These are phyloP conservation scores for Cyberlindnera xylosilytica DNA, from an alignment of 805 yeast genomes.

Conservation along the genomic window DNA sequence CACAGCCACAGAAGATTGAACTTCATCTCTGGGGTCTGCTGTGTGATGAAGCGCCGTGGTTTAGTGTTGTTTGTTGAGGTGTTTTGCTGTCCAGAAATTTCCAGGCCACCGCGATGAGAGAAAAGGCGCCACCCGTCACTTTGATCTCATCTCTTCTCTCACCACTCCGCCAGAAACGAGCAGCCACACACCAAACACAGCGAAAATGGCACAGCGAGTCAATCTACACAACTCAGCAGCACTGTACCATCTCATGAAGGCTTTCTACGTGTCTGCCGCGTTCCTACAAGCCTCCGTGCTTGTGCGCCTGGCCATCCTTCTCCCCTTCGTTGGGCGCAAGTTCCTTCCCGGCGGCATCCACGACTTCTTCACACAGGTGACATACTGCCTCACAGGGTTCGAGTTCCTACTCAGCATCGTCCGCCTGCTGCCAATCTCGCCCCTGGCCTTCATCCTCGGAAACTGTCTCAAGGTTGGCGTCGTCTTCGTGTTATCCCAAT, in stretches of 20 bases:
- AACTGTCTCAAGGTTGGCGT: constrained; percentile 7
- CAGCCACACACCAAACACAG: neutral
- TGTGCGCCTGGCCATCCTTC: constrained; percentile 46
- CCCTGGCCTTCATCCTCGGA: constrained; percentile 5
- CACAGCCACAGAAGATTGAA: constrained; percentile 18
- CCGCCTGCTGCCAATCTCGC: constrained; percentile 13
- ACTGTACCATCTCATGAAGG: constrained; percentile 11
- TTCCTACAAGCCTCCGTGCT: constrained; percentile 29
- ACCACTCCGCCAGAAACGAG: neutral
- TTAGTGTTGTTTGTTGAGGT: too few relatives aligned
- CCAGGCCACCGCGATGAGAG: too few relatives aligned
- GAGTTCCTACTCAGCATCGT: constrained; percentile 12
- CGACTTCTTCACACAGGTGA: constrained; percentile 43
- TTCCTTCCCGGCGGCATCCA: constrained; percentile 73
- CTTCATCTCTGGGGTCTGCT: neutral
- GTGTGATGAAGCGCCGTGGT: neutral
- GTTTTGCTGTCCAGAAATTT: neutral
- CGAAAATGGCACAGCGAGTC: constrained; percentile 18
- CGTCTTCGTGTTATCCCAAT: constrained; percentile 1
- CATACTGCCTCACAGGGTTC: neutral
- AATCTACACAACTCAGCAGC: constrained; percentile 16
- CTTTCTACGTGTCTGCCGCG: constrained; percentile 5
- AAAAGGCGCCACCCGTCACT: too few relatives aligned
- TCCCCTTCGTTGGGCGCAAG: constrained; percentile 62
- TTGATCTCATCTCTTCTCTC: neutral